phyloP scores from a whole-genome alignment of 345 rosid genomes.

The Iberis pinnata region DNA sequence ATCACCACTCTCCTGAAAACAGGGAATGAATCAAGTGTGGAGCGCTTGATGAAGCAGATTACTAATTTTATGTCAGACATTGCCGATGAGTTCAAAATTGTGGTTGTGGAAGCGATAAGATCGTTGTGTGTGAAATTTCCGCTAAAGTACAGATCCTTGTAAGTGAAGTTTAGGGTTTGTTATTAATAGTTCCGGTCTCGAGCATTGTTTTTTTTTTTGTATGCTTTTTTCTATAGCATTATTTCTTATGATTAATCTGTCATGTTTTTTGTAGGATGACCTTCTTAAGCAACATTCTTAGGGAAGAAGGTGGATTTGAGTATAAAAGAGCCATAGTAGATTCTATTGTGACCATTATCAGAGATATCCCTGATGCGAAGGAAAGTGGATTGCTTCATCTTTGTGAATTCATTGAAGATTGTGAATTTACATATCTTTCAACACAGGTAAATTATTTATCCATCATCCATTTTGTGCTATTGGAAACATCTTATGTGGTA shows the following conservation, averaged over 20 bases:
- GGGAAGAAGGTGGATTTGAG: constrained; percentile 99
- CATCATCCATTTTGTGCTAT: constrained; percentile 1
- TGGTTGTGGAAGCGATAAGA: constrained; percentile 96
- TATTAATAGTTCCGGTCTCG: constrained; percentile 9
- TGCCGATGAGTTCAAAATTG: constrained; percentile 98
- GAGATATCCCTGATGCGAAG: constrained; percentile 96
- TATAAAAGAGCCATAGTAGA: constrained; percentile 97
- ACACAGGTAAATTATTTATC: constrained; percentile 57
- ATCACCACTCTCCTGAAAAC: constrained; percentile 96
- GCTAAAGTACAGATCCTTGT: constrained; percentile 91
- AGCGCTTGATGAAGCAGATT: constrained; percentile 96
- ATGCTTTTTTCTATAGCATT: neutral
- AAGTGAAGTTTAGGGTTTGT: constrained; percentile 31
- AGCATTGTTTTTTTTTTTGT: neutral
- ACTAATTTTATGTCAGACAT: constrained; percentile 98
- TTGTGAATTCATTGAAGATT: constrained; percentile 97
- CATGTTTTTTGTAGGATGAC: constrained; percentile 63
- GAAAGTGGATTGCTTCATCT: constrained; percentile 96
- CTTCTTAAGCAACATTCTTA: constrained; percentile 93
- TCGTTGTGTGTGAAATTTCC: constrained; percentile 94
- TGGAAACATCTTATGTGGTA: neutral
- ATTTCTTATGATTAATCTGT: too few relatives aligned
- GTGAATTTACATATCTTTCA: constrained; percentile 98
- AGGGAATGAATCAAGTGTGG: constrained; percentile 97
- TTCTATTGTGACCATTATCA: constrained; percentile 91